Evolutionary conservation across 2,329 filamentous ascomycete genomes (phyloP), one percentile per base, ranked within the genome.

Genomic region (Pseudogymnoascus sp.): DNA sequence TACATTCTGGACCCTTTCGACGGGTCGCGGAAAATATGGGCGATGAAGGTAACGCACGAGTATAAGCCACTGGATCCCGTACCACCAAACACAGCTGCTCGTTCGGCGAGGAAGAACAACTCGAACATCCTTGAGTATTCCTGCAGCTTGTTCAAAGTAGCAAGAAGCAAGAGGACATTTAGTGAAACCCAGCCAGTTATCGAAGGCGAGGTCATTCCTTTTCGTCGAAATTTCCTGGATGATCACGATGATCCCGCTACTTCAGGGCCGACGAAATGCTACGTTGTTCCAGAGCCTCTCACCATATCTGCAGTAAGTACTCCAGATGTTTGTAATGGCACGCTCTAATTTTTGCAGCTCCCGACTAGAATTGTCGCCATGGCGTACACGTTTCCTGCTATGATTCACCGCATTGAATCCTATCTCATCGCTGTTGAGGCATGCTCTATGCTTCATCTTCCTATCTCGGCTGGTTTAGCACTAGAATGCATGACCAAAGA

Each of bases 401-500:
- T 96, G 40, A 89, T 97, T 38, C 87, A 91, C 71, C 86, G 91
- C 9, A 77, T 97, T 6, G 93, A 99, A 68, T 87, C 88, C 0
- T 89, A 87, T 64, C 79, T 97, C 3, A 90, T 97, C 66, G 86
- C 88, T 0, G 74, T 89, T 0, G 93, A 99, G 67, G 89, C 87
- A 0, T 91, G 87, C 67, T 74, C 80, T 1, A 74, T 84, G 17
- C 76, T 97, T 0, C 82, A 81, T 2, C 78, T 97, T 0, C 71
- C 80, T 0, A 82, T 96, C 13, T 78, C 80, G 0, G 83, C 90
- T 0, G 80, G 82, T 1, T 78, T 96, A 28, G 93, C 93, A 0
- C 79, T 99, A 0, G 93, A 97, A 71, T 92, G 95, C 0, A 79
- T 97, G 64, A 99, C 95, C 0, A 97, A 99, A 71, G 91, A 97